These are phyloP conservation scores for Elaeis guineensis DNA, from an alignment of 176 grass and related monocot genomes.

Conservation along the genomic window DNA sequence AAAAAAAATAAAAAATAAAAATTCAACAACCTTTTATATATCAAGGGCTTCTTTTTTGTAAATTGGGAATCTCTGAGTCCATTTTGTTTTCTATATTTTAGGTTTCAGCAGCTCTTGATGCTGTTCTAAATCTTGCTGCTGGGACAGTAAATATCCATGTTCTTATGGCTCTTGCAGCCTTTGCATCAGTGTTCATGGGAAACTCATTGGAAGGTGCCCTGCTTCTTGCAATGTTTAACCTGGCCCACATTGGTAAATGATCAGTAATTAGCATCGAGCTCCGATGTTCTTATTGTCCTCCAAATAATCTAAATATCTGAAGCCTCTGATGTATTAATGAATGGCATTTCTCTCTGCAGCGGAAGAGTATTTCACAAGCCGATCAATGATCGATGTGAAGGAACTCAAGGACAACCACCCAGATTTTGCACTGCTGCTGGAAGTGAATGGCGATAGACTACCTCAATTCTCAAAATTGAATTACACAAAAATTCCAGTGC, in stretches of 20 bases:
- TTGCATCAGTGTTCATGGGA: slow-evolving; percentile 98
- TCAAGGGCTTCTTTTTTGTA: not conserved
- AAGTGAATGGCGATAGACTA: slow-evolving; percentile 38
- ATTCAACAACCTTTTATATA: not conserved
- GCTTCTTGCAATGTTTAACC: slow-evolving; percentile 98
- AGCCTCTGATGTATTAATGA: not conserved
- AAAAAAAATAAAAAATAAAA: no score
- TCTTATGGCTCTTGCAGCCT: slow-evolving; percentile 95
- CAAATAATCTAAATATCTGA: no score
- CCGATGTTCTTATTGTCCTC: no score
- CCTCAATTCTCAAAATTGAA: slow-evolving; percentile 72
- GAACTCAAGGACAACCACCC: slow-evolving; percentile 91
- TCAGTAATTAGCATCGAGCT: no score
- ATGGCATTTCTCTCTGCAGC: slow-evolving; percentile 36
- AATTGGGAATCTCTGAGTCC: slow-evolving; percentile 11
- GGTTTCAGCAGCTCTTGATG: slow-evolving; percentile 92
- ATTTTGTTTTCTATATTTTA: slow-evolving; percentile 25
- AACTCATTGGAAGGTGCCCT: slow-evolving; percentile 95
- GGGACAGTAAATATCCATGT: slow-evolving; percentile 98
- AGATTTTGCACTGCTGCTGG: slow-evolving; percentile 77
- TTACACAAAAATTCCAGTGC: slow-evolving; percentile 85
- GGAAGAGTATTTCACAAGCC: slow-evolving; percentile 94
- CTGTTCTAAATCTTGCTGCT: slow-evolving; percentile 75
- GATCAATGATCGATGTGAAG: slow-evolving; percentile 90
- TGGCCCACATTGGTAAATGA: slow-evolving; percentile 85